A percentile compares a stretch with the other conserved stretches of the same genome.
These are phyloP conservation scores for Termitomyces sp. DNA, from an alignment of 768 basidiomycete genomes.

Conservation along the genomic window DNA sequence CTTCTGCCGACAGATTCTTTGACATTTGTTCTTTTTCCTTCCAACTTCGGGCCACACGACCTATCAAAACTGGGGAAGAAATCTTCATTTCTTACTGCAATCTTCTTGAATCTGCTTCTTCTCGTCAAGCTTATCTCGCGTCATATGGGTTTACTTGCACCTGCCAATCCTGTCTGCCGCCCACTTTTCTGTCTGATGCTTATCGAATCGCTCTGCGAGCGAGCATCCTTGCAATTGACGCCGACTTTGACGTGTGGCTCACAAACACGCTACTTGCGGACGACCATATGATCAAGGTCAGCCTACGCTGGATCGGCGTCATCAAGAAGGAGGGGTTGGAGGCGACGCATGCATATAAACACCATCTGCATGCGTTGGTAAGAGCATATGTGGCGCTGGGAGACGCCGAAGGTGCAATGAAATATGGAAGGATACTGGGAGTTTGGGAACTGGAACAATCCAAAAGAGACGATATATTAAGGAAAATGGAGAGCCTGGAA, in stretches of 20 bases:
- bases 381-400: constrained; percentile 14
- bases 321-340: constrained; percentile 15
- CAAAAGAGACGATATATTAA: constrained; percentile 9
- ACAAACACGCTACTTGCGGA: constrained; percentile 11
- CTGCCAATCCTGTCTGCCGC: constrained; percentile 19
- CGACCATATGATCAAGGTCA: constrained; percentile 14
- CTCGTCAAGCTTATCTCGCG: constrained; percentile 20
- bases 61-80: constrained; percentile 26
- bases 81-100: constrained; percentile 23
- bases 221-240: constrained; percentile 9
- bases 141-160: constrained; percentile 23
- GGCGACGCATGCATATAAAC: constrained; percentile 11
- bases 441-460: constrained; percentile 12
- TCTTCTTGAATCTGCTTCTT: constrained; percentile 12
- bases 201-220: constrained; percentile 13
- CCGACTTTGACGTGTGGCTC: constrained; percentile 12
- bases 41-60: constrained; percentile 18
- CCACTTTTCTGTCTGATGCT: constrained; percentile 18
- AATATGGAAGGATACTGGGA: constrained; percentile 13
- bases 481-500: constrained; percentile 6
- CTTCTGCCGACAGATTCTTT: constrained; percentile 22
- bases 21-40: constrained; percentile 25
- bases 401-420: constrained; percentile 11
- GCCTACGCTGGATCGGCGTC: constrained; percentile 13
- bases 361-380: constrained; percentile 13